Percentiles rank a stretch among this genome's conserved stretches.
Evolutionary conservation across 805 yeast genomes (phyloP).

Genomic region (Candida lessepsii): DNA sequence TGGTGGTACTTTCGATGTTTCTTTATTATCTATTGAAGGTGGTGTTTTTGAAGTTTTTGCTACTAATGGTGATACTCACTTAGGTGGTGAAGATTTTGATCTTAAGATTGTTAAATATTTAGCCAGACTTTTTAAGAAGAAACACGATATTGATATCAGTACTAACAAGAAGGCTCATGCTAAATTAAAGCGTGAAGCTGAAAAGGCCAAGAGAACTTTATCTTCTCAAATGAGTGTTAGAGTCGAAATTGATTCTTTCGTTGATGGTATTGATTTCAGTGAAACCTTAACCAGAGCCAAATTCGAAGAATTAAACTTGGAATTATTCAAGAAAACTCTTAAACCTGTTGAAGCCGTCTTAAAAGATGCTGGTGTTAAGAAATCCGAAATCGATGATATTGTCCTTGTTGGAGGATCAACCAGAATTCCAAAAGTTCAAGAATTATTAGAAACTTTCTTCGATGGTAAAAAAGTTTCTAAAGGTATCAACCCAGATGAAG

Average conservation of each 20-base stretch:
- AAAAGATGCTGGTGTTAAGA: slow-evolving; percentile 45
- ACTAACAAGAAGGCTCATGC: slow-evolving; percentile 42
- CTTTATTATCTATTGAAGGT: slow-evolving; percentile 57
- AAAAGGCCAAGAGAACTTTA: slow-evolving; percentile 49
- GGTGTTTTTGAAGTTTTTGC: slow-evolving; percentile 50
- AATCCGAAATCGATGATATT: slow-evolving; percentile 45
- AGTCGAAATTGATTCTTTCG: slow-evolving; percentile 47
- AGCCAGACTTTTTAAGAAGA: slow-evolving; percentile 44
- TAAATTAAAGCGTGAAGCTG: slow-evolving; percentile 49
- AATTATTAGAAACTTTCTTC: slow-evolving; percentile 45
- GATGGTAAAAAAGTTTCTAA: slow-evolving; percentile 57
- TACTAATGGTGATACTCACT: slow-evolving; percentile 51
- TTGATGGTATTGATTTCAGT: slow-evolving; percentile 49
- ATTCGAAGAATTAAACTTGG: slow-evolving; percentile 48
- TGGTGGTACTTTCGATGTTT: slow-evolving; percentile 73
- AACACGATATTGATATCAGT: slow-evolving; percentile 43
- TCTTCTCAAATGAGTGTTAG: slow-evolving; percentile 54
- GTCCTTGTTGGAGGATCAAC: slow-evolving; percentile 51
- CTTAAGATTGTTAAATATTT: slow-evolving; percentile 44
- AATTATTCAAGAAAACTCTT: slow-evolving; percentile 45
- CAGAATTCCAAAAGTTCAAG: slow-evolving; percentile 51
- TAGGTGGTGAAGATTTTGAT: slow-evolving; percentile 52
- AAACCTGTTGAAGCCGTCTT: slow-evolving; percentile 48
- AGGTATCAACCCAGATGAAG: slow-evolving; percentile 51
- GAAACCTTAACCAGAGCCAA: slow-evolving; percentile 48